These are phyloP conservation scores for Pseudocercospora macadamiae DNA, from an alignment of 2,329 filamentous ascomycete genomes.

Conservation along the genomic window DNA sequence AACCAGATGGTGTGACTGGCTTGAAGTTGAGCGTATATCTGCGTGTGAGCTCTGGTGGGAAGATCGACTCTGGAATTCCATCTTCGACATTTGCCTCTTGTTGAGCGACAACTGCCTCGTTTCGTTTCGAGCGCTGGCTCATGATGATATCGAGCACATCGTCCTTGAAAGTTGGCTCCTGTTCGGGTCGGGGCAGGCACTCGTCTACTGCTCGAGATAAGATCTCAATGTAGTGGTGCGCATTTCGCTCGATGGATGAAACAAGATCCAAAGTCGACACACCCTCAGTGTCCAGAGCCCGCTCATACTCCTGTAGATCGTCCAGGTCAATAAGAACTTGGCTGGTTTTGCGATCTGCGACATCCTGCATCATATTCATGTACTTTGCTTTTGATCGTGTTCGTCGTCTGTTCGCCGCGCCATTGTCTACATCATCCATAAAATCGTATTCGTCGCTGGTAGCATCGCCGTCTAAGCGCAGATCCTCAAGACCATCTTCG, in stretches of 20 bases:
- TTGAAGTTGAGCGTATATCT: slow-evolving; percentile 97
- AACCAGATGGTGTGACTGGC: slow-evolving; percentile 73
- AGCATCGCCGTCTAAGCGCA: slow-evolving; percentile 85
- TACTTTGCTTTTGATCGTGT: slow-evolving; percentile 72
- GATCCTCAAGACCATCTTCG: slow-evolving; percentile 77
- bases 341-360: slow-evolving; percentile 76
- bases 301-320: slow-evolving; percentile 83
- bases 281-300: slow-evolving; percentile 61
- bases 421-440: slow-evolving; percentile 72
- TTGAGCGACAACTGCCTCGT: slow-evolving; percentile 67
- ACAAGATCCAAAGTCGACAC: slow-evolving; percentile 67
- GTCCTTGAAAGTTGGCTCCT: slow-evolving; percentile 90
- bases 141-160: slow-evolving; percentile 97
- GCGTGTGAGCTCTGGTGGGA: slow-evolving; percentile 87
- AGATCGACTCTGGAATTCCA: slow-evolving; percentile 71
- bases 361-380: slow-evolving; percentile 79
- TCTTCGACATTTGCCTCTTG: slow-evolving; percentile 50
- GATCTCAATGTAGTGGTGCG: slow-evolving; percentile 93
- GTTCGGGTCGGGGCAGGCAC: slow-evolving; percentile 76
- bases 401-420: slow-evolving; percentile 39
- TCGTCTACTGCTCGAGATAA: slow-evolving; percentile 86
- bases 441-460: slow-evolving; percentile 90
- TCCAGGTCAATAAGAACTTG: slow-evolving; percentile 88
- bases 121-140: slow-evolving; percentile 84
- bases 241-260: slow-evolving; percentile 84